Conservation (phyloP, 805 yeast genomes). For the Cyberlindnera mississippiensis region DNA sequence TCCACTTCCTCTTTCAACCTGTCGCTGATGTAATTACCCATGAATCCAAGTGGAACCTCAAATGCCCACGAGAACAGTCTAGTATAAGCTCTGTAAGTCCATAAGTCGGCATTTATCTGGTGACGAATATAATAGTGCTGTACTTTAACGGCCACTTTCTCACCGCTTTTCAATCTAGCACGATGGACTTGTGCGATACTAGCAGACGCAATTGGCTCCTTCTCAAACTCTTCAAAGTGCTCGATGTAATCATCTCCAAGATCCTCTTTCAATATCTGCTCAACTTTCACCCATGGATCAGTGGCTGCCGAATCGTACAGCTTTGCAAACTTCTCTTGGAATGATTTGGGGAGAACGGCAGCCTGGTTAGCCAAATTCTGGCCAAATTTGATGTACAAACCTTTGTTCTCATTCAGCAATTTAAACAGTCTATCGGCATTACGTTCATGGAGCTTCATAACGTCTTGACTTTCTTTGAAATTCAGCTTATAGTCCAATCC, state of each 20-base stretch:
- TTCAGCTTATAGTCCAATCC: constrained; percentile 60
- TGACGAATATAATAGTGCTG: constrained; percentile 60
- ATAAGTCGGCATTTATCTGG: constrained; percentile 59
- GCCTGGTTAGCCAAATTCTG: constrained; percentile 80
- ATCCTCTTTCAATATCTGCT: constrained; percentile 36
- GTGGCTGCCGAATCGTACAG: constrained; percentile 68
- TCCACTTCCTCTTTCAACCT: constrained; percentile 59
- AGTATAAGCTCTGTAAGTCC: constrained; percentile 51
- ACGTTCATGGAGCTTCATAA: constrained; percentile 55
- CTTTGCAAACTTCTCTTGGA: constrained; percentile 50
- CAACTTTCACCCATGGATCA: constrained; percentile 47
- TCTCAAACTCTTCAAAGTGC: constrained; percentile 44
- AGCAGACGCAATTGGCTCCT: constrained; percentile 67
- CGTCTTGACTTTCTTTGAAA: constrained; percentile 41
- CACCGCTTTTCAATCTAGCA: constrained; percentile 44
- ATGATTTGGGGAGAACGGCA: constrained; percentile 59
- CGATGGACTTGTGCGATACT: constrained; percentile 69
- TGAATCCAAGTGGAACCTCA: constrained; percentile 57
- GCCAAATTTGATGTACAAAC: constrained; percentile 71
- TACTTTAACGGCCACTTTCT: constrained; percentile 59
- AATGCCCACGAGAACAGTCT: constrained; percentile 53
- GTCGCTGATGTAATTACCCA: constrained; percentile 52
- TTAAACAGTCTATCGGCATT: constrained; percentile 49
- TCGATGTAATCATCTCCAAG: constrained; percentile 41
- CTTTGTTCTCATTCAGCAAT: constrained; percentile 45